Evolutionary conservation across 2,329 filamentous ascomycete genomes (phyloP).

Genomic region (Clonostachys rhizophaga): DNA sequence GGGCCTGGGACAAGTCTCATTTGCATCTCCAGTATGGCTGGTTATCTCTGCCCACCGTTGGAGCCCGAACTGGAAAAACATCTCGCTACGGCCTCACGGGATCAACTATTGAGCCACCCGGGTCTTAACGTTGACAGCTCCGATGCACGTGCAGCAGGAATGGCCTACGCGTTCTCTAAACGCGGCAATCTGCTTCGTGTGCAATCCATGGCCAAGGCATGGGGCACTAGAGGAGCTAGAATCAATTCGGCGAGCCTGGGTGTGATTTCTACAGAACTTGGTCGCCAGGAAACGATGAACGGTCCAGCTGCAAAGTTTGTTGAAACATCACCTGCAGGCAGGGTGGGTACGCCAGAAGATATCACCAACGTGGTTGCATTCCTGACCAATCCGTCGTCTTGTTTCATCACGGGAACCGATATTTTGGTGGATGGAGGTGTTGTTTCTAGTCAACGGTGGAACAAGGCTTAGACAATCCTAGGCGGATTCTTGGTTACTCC

Average conservation of each 20-base stretch:
- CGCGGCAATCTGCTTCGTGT: neutral
- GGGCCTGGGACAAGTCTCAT: neutral
- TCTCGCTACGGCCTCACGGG: neutral
- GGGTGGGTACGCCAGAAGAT: neutral
- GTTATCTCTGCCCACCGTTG: neutral
- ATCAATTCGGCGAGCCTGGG: neutral
- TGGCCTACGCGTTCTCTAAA: neutral
- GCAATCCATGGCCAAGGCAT: neutral
- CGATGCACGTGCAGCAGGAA: no score
- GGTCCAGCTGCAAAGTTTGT: neutral
- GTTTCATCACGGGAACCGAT: neutral
- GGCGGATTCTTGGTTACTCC: no score
- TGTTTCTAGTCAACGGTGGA: neutral
- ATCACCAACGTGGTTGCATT: neutral
- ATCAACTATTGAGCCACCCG: neutral
- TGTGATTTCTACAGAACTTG: neutral
- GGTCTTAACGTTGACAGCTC: neutral
- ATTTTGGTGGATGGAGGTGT: conserved; percentile 1
- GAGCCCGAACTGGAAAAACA: neutral
- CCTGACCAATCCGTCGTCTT: neutral
- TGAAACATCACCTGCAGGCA: neutral
- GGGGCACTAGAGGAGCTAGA: neutral
- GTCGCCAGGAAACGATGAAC: neutral
- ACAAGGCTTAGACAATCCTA: no score
- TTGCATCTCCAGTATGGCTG: neutral